These are phyloP conservation scores for Tephrocybe sp. DNA, from an alignment of 768 basidiomycete species.

Conservation along the genomic window DNA sequence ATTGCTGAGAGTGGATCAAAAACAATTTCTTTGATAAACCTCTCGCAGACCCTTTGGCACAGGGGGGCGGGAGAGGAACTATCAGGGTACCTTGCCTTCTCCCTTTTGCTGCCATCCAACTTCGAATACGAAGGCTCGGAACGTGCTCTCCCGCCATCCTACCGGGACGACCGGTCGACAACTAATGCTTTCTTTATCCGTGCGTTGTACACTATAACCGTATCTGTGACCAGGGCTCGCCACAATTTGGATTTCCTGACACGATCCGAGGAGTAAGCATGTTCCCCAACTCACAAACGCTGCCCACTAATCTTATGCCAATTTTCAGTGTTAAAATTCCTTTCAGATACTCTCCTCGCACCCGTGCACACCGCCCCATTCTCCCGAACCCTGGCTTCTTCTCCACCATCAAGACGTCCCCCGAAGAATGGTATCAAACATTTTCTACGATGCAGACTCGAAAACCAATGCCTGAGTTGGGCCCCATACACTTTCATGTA, in stretches of 20 bases:
- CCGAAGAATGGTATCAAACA: conserved; percentile 67
- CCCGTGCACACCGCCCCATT: conserved; percentile 56
- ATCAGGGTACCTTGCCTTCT: conserved; percentile 41
- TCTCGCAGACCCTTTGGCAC: conserved; percentile 36
- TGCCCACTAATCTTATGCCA: neutral
- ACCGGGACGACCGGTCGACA: conserved; percentile 29
- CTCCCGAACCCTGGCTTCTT: conserved; percentile 49
- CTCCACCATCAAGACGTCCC: conserved; percentile 56
- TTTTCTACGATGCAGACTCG: conserved; percentile 42
- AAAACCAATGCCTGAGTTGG: conserved; percentile 25
- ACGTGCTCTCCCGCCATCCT: conserved; percentile 50
- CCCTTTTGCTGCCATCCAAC: conserved; percentile 41
- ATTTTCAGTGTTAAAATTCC: conserved; percentile 44
- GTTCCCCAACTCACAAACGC: neutral
- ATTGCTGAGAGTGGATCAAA: conserved; percentile 38
- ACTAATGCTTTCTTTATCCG: conserved; percentile 38
- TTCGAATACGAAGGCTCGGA: conserved; percentile 37
- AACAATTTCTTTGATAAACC: conserved; percentile 30
- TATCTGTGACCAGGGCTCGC: conserved; percentile 39
- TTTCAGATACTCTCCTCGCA: conserved; percentile 52
- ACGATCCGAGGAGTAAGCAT: conserved; percentile 43
- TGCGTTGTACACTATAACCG: conserved; percentile 44
- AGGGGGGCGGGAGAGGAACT: conserved; percentile 16
- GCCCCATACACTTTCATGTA: conserved; percentile 53
- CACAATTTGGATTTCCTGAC: conserved; percentile 45